These are phyloP conservation scores for Termitomyces sp. DNA, from an alignment of 1,284 basidiomycete genomes.

Conservation along the genomic window DNA sequence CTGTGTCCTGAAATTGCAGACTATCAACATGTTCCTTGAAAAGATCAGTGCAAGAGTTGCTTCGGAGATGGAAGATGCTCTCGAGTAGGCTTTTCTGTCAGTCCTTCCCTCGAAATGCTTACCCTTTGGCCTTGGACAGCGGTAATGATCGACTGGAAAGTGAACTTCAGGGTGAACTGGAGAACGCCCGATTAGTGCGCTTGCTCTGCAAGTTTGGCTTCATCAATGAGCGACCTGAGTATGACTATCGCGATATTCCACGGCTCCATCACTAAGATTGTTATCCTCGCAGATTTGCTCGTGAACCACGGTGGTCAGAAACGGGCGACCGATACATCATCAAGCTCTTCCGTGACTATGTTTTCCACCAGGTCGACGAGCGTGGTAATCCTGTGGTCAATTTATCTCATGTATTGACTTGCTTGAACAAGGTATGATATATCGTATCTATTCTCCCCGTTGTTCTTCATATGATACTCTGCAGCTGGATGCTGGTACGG, in stretches of 20 bases:
- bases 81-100: conserved; percentile 48
- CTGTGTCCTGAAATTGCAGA: conserved; percentile 36
- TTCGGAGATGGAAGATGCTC: conserved; percentile 80
- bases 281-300: conserved; percentile 74
- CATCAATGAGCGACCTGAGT: conserved; percentile 98
- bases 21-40: conserved; percentile 75
- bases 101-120: conserved; percentile 3
- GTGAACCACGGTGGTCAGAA: conserved; percentile 95
- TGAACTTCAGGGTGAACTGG: conserved; percentile 87
- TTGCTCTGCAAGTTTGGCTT: conserved; percentile 94
- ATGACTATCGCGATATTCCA: conserved; percentile 25
- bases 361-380: conserved; percentile 96
- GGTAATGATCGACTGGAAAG: conserved; percentile 80
- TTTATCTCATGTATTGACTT: conserved; percentile 84
- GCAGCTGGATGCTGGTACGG: conserved; percentile 87
- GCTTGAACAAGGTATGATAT: conserved; percentile 77
- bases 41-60: conserved; percentile 74
- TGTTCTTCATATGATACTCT: not conserved
- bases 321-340: conserved; percentile 97
- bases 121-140: conserved; percentile 32
- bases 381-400: conserved; percentile 88
- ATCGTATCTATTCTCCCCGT: not conserved
- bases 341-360: conserved; percentile 97
- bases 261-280: not conserved
- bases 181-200: conserved; percentile 92